Evolutionary conservation across 441 rosid species (phyloP).

Genomic region (Jatropha podagrica): DNA sequence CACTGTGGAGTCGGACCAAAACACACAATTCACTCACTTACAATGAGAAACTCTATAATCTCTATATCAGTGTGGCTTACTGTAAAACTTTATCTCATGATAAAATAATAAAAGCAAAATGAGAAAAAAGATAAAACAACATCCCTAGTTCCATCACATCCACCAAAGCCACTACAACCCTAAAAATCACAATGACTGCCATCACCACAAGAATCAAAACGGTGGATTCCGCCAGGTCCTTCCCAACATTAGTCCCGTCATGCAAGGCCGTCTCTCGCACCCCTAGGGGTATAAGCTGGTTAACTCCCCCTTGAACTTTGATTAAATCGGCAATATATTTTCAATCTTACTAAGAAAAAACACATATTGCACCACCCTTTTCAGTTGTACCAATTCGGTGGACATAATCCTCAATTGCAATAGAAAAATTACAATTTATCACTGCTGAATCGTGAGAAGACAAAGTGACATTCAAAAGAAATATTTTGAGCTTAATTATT

Average conservation of each 20-base stretch:
- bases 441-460: constrained; percentile 50
- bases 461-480: background rate
- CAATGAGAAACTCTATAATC: no score
- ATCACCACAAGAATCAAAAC: constrained; percentile 57
- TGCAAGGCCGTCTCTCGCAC: constrained; percentile 81
- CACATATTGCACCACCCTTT: constrained; percentile 95
- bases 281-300: constrained; percentile 85
- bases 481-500: background rate
- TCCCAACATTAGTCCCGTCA: constrained; percentile 63
- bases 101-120: no score
- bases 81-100: no score
- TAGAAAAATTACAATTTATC: constrained; percentile 89
- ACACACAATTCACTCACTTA: no score
- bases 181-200: constrained; percentile 73
- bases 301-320: constrained; percentile 88
- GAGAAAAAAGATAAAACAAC: no score
- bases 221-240: constrained; percentile 72
- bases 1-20: no score
- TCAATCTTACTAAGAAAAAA: constrained; percentile 89
- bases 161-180: background rate
- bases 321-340: constrained; percentile 79
- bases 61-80: no score
- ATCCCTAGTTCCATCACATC: constrained; percentile 50
- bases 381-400: constrained; percentile 98
- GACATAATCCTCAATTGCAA: constrained; percentile 91